Evolutionary conservation across 306 rosid species (phyloP), one percentile per base, ranked within the genome.

Genomic region (Prunus fruticosa): DNA sequence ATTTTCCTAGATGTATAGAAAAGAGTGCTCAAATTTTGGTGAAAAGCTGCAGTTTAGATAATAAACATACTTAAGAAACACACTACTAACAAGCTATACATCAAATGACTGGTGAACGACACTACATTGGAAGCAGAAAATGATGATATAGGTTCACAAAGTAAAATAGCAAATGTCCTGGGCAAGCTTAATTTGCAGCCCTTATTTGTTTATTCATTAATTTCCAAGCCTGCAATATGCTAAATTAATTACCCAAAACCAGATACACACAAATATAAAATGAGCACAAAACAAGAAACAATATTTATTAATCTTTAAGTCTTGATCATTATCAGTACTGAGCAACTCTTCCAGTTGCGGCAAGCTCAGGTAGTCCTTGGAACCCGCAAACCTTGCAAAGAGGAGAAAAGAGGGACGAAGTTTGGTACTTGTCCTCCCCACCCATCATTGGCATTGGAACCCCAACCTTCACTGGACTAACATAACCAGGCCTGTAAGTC

Each of bases 391-490:
- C 82, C 10, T 63, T 80, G 85, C 93, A 91, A 13, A 79, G 54
- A 57, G 92, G 78, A 10, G 91, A 87, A 72, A 72, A 76, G 41
- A 91, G 82, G 34, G 89, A 87, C 3, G 81, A 65, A 3, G 92
- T 86, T 23, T 79, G 78, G 80, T 91, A 91, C 81, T 80, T 91
- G 79, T 86, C 82, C 80, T 89, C 96, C 19, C 96, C 92, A 64
- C 93, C 92, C 90, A 89, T 89, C 88, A 49, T 69, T 5, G 60
- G 95, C 97, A 88, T 89, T 16, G 86, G 71, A 76, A 91, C 95
- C 12, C 95, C 88, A 71, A 84, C 82, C 83, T 91, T 91, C 0
- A 86, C 95, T n/a, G 93, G 87, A 79, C 89, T 91, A 74, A 86
- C 84, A 62, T 91, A 89, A 6, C 83, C 84, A 28, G 91, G 89